Conservation (phyloP, 2,329 filamentous ascomycete genomes). For the Colletotrichum sp. region DNA sequence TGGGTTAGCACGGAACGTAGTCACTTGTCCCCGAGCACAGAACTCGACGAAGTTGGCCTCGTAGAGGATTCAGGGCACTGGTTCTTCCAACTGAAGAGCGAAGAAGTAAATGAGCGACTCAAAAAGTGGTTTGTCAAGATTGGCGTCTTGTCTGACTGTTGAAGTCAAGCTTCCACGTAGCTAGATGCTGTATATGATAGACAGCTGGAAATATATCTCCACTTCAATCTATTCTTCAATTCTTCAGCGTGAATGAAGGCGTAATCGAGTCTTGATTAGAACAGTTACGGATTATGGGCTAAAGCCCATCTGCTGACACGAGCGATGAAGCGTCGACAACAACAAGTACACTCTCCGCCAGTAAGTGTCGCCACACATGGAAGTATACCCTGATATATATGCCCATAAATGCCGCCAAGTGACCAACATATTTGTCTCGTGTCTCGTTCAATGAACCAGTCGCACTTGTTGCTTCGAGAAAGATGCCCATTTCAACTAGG, state of each 20-base stretch:
- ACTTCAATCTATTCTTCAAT: background rate
- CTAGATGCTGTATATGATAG: background rate
- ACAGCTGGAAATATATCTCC: background rate
- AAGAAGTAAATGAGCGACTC: background rate
- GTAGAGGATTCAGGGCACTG: background rate
- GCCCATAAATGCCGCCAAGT: background rate
- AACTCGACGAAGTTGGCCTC: background rate
- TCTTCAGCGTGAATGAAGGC: background rate
- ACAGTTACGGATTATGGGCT: background rate
- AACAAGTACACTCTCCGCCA: background rate
- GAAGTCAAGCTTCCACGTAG: background rate
- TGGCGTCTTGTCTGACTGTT: background rate
- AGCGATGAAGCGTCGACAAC: background rate
- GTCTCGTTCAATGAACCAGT: background rate
- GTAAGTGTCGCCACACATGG: background rate
- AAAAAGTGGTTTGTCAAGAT: background rate
- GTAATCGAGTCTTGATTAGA: too few relatives aligned
- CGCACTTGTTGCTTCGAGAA: background rate
- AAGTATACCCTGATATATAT: background rate
- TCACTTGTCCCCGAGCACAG: background rate
- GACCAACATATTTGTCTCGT: background rate
- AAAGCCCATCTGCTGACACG: background rate
- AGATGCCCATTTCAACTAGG: background rate
- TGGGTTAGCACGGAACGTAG: background rate
- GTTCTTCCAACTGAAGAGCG: background rate